These are phyloP conservation scores for Candida patagonica DNA, from an alignment of 805 yeast genomes.

Conservation along the genomic window DNA sequence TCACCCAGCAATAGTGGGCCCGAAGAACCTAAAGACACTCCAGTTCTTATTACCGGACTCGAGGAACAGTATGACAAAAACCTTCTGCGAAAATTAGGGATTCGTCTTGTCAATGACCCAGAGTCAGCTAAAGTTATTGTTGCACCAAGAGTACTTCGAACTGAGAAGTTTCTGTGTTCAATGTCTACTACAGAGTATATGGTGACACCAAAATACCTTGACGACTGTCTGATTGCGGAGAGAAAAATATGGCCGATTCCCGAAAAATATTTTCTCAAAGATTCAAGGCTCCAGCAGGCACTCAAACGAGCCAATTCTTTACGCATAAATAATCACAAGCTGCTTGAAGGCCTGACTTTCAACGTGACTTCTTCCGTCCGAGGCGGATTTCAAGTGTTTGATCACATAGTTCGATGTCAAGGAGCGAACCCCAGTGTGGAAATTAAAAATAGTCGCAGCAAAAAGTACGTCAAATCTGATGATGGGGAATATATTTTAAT, in stretches of 20 bases:
- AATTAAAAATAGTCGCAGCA: neutral
- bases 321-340: slow-evolving; percentile 9
- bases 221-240: slow-evolving; percentile 17
- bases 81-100: neutral
- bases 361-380: slow-evolving; percentile 49
- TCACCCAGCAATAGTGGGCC: no score
- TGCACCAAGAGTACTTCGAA: slow-evolving; percentile 75
- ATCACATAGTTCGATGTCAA: slow-evolving; percentile 51
- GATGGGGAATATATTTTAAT: neutral
- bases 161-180: slow-evolving; percentile 76
- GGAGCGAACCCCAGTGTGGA: slow-evolving; percentile 34
- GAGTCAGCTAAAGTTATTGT: slow-evolving; percentile 39
- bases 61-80: neutral
- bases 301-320: slow-evolving; percentile 14
- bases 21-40: no score
- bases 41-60: neutral
- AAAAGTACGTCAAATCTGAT: neutral
- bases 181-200: slow-evolving; percentile 33
- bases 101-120: slow-evolving; percentile 31
- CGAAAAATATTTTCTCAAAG: slow-evolving; percentile 19
- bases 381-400: slow-evolving; percentile 50
- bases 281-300: slow-evolving; percentile 14
- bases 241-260: slow-evolving; percentile 14
- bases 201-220: slow-evolving; percentile 22
- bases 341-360: slow-evolving; percentile 43